Evolutionary conservation across 2,329 filamentous ascomycete genomes (phyloP).

Genomic region (Trichoderma semiorbis): DNA sequence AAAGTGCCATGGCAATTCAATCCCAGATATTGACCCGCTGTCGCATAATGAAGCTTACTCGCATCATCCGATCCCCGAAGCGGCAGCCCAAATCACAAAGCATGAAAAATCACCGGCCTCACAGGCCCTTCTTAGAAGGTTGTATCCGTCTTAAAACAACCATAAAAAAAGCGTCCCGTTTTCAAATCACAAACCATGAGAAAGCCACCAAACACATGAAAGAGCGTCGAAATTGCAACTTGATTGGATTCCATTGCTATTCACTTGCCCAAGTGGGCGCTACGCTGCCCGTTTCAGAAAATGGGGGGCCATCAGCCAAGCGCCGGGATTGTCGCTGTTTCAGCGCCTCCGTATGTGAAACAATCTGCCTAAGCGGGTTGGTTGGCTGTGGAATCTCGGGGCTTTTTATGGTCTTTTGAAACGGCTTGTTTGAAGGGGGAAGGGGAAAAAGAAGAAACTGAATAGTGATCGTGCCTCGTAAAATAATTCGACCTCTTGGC

Average conservation of each 20-base stretch:
- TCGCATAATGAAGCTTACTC: not conserved
- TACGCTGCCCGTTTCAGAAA: slow-evolving; percentile 14
- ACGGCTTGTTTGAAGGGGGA: not conserved
- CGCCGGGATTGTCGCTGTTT: slow-evolving; percentile 8
- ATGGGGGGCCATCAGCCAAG: not conserved
- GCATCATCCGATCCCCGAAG: not conserved
- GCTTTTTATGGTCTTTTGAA: not conserved
- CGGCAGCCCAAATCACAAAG: not conserved
- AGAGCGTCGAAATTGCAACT: not conserved
- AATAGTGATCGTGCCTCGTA: not conserved
- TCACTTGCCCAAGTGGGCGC: not conserved
- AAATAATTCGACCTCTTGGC: not conserved
- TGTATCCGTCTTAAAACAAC: not conserved
- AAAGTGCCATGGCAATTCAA: not conserved
- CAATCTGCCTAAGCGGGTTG: not conserved
- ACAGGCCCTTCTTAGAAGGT: not conserved
- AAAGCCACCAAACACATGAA: not conserved
- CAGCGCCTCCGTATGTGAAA: not conserved
- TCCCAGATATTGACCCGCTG: not conserved
- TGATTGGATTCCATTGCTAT: not conserved
- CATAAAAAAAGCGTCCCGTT: not conserved
- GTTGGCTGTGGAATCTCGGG: not conserved
- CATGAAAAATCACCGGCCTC: not conserved
- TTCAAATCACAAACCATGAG: not conserved
- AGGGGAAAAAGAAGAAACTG: not conserved